Base-by-base conservation (phyloP, 129 eudicot genomes). In the Artemisia tridentata region DNA sequence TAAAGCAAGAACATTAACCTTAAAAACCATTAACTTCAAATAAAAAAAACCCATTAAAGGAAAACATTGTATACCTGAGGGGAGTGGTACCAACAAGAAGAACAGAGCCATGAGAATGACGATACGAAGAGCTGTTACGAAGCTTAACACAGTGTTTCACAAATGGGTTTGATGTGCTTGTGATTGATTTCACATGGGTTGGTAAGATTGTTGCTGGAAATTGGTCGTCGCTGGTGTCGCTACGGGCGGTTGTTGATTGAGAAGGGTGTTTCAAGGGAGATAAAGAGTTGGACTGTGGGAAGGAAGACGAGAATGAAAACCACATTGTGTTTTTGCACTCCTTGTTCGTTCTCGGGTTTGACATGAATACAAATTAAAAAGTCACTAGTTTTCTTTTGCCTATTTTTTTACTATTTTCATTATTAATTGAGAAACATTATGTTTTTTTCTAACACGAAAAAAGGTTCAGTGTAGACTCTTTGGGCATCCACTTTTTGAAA, bases 101-200 rank as follows among this genome's bases (percentile, higher is more conserved):
- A 78, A 86, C 86, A 19, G 82, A 86, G 65, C 90, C 86, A 79
- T 92, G 88, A 65, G 81, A 72, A 71, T 87, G 96, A 46, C 98
- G 95, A 76, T 89, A 92, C 72, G 96, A 81, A 41, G 96, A 85
- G 87, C 82, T 89, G 58, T 83, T 88, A 1, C 98, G 90, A 60
- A 92, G 98, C 84, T 92, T 92, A 51, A 92, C 83, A 68, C 98
- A 92, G 80, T 92, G 98, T 62, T 92, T 92, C 9, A 89, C 92
- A 80, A 92, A 92, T 67, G 98, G 95, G 79, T 92, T 89, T 38
- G 98, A 80, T 2, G 95, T 82, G 84, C 98, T 92, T 61, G 95
- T 89, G 67, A 92, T 92, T 56, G 84, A 80, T 29, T 85, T 75
- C 53, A 83, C 84, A 75, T 78, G 73, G 65, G 58, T 45, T 14